phyloP scores from a whole-genome alignment of 139 green algal genomes.

The Auxenochlorella pyrenoidosa region DNA sequence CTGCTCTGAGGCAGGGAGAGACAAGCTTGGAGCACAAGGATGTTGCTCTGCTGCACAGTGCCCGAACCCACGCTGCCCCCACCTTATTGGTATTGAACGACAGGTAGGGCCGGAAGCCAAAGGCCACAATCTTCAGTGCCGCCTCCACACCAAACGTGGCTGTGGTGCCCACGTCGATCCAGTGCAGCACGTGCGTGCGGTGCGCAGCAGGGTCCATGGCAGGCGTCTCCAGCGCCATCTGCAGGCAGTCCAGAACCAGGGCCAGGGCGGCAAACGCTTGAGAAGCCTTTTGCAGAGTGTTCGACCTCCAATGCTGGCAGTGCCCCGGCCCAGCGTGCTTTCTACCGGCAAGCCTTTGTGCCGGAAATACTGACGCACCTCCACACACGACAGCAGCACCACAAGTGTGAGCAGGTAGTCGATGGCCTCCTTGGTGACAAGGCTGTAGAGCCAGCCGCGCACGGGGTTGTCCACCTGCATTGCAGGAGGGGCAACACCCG shows the following conservation, averaged over 20 bases:
- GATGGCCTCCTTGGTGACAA: conserved; percentile 53
- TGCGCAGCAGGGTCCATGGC: conserved; percentile 41
- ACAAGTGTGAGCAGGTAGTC: conserved; percentile 79
- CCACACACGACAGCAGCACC: conserved; percentile 78
- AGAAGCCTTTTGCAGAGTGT: too few relatives aligned
- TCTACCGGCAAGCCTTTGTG: too few relatives aligned
- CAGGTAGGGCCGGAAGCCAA: conserved; percentile 76
- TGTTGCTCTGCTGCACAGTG: too few relatives aligned
- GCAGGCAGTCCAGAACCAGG: background rate
- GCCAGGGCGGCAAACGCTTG: too few relatives aligned
- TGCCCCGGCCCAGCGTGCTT: too few relatives aligned
- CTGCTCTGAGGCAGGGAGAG: too few relatives aligned
- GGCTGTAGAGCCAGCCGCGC: conserved; percentile 46
- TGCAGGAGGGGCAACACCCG: background rate
- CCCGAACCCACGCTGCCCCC: background rate
- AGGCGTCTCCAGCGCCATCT: conserved; percentile 64
- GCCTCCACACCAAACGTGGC: conserved; percentile 70
- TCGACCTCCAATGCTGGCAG: too few relatives aligned
- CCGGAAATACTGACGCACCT: conserved; percentile 54
- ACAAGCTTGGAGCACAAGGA: too few relatives aligned
- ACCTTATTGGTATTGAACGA: conserved; percentile 67
- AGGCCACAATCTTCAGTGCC: conserved; percentile 79
- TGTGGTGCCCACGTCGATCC: conserved; percentile 67
- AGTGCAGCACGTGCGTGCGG: conserved; percentile 48
- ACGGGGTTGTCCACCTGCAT: conserved; percentile 54